Evolutionary conservation across 331 rosid genomes (phyloP).

Genomic region (Phaseolus coccineus): DNA sequence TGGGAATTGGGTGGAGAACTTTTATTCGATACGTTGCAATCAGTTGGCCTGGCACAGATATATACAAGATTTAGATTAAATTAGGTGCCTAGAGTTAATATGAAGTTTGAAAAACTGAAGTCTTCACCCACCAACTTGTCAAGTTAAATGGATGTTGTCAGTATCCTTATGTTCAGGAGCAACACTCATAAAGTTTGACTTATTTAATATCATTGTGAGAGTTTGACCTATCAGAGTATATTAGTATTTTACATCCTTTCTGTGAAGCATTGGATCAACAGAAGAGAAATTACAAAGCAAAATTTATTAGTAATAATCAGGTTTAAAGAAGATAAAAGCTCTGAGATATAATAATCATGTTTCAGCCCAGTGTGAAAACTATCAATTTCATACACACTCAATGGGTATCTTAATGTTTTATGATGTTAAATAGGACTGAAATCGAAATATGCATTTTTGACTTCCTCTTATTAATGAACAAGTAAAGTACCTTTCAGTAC

Average conservation of each 20-base stretch:
- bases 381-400: not conserved
- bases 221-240: not conserved
- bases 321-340: not conserved
- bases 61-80: constrained; percentile 13
- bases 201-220: not conserved
- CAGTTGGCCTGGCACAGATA: constrained; percentile 35
- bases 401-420: constrained; percentile 4
- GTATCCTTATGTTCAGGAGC: constrained; percentile 23
- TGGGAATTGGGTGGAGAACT: constrained; percentile 36
- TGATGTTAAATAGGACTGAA: not conserved
- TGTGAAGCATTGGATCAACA: not conserved
- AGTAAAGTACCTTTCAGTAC: not conserved
- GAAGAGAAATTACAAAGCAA: not conserved
- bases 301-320: not conserved
- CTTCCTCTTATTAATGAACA: constrained; percentile 27
- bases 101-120: constrained; percentile 36
- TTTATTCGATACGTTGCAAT: constrained; percentile 30
- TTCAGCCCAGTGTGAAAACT: not conserved
- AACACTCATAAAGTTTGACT: constrained; percentile 29
- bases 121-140: constrained; percentile 43
- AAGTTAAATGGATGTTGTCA: constrained; percentile 30
- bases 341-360: not conserved
- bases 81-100: constrained; percentile 7
- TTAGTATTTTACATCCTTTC: not conserved
- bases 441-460: not conserved